Evolutionary conservation across 352 stramenopile species (phyloP).

Genomic region (Blastocystis sp.): DNA sequence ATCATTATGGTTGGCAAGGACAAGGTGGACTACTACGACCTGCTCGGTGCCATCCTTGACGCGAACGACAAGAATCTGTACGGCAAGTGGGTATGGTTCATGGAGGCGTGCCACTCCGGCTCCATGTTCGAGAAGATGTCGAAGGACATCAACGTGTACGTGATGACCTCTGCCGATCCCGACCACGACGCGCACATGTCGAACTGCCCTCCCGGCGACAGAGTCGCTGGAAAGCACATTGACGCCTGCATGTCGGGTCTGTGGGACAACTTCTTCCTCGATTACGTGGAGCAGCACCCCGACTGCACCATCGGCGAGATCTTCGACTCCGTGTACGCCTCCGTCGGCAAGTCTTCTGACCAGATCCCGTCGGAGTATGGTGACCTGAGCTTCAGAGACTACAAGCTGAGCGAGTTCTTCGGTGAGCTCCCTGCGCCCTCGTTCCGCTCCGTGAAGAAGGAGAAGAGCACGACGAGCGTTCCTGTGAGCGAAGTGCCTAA

Average conservation of each 20-base stretch:
- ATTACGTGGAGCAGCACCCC: not conserved
- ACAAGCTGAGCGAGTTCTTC: slow-evolving; percentile 27
- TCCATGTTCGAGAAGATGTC: slow-evolving; percentile 58
- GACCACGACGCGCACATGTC: slow-evolving; percentile 16
- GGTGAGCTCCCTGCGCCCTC: slow-evolving; percentile 41
- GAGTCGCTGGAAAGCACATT: slow-evolving; percentile 1
- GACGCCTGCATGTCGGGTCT: slow-evolving; percentile 22
- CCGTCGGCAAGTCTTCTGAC: not conserved
- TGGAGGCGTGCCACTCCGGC: slow-evolving; percentile 65
- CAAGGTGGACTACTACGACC: not conserved
- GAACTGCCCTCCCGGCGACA: slow-evolving; percentile 67
- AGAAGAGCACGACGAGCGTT: not conserved
- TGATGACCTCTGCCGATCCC: slow-evolving; percentile 40
- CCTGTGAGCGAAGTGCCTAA: slow-evolving; percentile 51
- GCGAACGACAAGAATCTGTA: slow-evolving; percentile 29
- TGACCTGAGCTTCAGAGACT: slow-evolving; percentile 44
- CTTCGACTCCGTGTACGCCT: not conserved
- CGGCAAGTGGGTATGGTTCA: slow-evolving; percentile 40
- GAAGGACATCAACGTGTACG: slow-evolving; percentile 41
- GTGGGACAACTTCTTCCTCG: slow-evolving; percentile 58
- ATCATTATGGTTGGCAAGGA: not conserved
- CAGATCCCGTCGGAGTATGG: slow-evolving; percentile 60
- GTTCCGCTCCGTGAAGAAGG: not conserved
- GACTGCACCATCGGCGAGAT: slow-evolving; percentile 28
- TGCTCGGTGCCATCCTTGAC: not conserved